Base-by-base conservation (phyloP, 163 green algal species). In the Prototheca cutis region DNA sequence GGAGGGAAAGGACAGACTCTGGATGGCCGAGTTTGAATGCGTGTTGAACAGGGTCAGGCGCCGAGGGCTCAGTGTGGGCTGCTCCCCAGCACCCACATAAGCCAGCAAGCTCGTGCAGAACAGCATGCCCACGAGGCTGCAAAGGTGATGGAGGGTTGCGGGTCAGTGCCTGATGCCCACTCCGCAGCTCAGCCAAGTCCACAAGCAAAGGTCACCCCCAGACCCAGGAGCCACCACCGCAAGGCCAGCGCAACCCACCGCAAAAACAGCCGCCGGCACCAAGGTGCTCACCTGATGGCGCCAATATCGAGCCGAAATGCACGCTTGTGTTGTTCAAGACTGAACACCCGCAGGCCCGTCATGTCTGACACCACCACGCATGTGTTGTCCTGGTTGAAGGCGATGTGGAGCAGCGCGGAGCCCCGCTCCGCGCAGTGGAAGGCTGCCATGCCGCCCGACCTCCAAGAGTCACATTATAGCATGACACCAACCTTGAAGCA, bases 41-140 rank as follows among this genome's bases (percentile, higher is more conserved):
- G 79, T 90, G 75, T 93, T 91, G 52, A 89, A 66, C 21, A 94
- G 66, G 7, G 64, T 77, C 21, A 94, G 69, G 61, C 81, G 79
- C 31, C 86, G 68, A 4, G 85, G 85, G 3, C 66, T 64, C 2
- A 79, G 72, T 4, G 68, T 59, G 4, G 79, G 68, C 65, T 83
- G 73, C 63, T 78, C 73, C 24, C 68, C 78, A 53, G 84, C 83
- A 0, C 86, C 86, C 27, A 90, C 83, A 45, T 84, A 87, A 1
- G 79, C 86, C 61, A 94, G 36, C 21, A 94, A 67, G 66, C 74
- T 87, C 19, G 84, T 90, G 63, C 80, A 86, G 65, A 87, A 93
- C 2, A 94, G 78, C 86, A 93, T 93, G 54, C 89, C 75, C 21
- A 70, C 72, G 7, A 84, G 65, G 33, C 84, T 92, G 80, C 58